Base-by-base conservation (phyloP, 345 rosid species). In the Zanthoxylum bungeanum region DNA sequence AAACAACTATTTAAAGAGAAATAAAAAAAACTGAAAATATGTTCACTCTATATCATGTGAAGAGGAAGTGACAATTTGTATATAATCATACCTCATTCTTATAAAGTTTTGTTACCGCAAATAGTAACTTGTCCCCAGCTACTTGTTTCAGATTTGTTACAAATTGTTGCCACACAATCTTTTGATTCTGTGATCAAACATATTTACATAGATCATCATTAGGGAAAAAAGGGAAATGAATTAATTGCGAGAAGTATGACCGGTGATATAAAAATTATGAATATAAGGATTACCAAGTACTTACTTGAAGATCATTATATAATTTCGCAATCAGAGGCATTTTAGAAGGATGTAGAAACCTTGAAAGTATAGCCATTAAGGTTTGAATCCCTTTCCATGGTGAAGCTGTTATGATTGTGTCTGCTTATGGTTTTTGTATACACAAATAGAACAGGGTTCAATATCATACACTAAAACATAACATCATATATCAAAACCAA, bases 261-360 rank as follows among this genome's bases (percentile, higher is more conserved):
- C 0, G 31, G 16, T 19, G 42, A 27, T 30, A 10, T 22, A 3
- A 22, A 46, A 14, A 34, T 4, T 2, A 14, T n/a, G n/a, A n/a
- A n/a, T n/a, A n/a, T n/a, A n/a, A n/a, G n/a, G n/a, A n/a, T n/a
- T n/a, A n/a, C n/a, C n/a, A 49, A 22, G 27, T 27, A 19, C 71
- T 19, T 63, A 79, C 83, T 24, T 30, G 33, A 21, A 65, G 71
- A 37, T 70, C 83, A 47, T 63, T 50, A 39, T 3, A 27, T 33
- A 3, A 17, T 36, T 31, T 72, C n/a, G 0, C n/a, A 25, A 79
- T 11, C 28, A 51, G 19, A 21, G 22, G 28, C 77, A 47, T 64
- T 24, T 44, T 58, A 39, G 68, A 16, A 50, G 68, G 72, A 16
- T 59, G 61, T n/a, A 76, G 24, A 17, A 46, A 14, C 70, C 46